Evolutionary conservation across 2,329 filamentous ascomycete species (phyloP), one percentile per base, ranked within the genome.

Genomic region (Fusarium penzigii): DNA sequence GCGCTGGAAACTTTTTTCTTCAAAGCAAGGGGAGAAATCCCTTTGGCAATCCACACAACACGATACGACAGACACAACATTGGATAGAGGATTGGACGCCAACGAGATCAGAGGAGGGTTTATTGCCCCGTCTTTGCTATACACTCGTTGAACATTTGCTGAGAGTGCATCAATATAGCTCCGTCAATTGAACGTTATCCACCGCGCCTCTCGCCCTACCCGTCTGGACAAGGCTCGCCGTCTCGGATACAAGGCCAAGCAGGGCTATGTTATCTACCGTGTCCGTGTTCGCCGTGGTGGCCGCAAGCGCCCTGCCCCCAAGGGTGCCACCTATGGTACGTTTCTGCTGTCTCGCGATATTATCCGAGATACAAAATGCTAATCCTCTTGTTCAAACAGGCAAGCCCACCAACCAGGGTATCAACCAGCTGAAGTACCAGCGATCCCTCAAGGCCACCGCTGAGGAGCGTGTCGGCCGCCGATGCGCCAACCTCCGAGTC

Each of bases 361-460:
- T n/a, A 16, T 4, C 13, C 11, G 12, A 13, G 38, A 25, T 17
- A 42, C 16, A 42, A 39, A 55, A 45, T 47, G 53, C 61, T 68
- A 61, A 68, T 61, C 17, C 17, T 12, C 3, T 11, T 46, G 17
- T 25, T 52, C 51, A 36, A 60, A 75, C 73, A 96, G 92, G 94
- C 87, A 99, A 99, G 86, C 94, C 94, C 77, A 99, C 94, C 88
- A 99, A 97, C 90, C 92, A 97, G 87, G 94, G 94, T 91, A 85
- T 99, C 71, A 99, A 99, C 88, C 94, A 99, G 86, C 92, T 99
- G 78, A 99, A 99, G 87, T 99, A 97, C 89, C 95, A 99, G 88
- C 91, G 93, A 78, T 97, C 94, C 68, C 92, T 97, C 77, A 89
- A 89, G 79, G 85, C 93, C 71, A 99, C 94, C 71, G 95, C 95